Percentiles rank a stretch among this genome's conserved stretches.
phyloP scores from a whole-genome alignment of 75 land plant species.

The Cryptomeria japonica region DNA sequence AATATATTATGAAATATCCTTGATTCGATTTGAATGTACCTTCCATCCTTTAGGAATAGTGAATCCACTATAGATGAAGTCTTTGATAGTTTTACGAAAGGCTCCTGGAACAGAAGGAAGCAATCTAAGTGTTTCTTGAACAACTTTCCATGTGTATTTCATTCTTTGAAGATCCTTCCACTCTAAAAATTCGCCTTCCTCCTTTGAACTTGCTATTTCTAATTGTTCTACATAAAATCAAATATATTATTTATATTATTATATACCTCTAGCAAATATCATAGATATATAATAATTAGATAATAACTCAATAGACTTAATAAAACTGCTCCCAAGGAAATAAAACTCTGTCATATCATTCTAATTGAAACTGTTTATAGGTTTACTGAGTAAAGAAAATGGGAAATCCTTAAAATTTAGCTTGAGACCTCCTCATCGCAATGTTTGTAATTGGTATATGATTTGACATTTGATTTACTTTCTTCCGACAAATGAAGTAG shows the following conservation, averaged over 20 bases:
- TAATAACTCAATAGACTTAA: too few species aligned
- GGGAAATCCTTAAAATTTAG: too few species aligned
- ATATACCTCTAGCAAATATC: too few species aligned
- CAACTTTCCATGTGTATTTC: conserved; percentile 62
- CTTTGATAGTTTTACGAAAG: conserved; percentile 36
- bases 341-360: too few species aligned
- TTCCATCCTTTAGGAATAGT: conserved; percentile 66
- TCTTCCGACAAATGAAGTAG: too few species aligned
- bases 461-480: too few species aligned
- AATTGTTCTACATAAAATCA: conserved; percentile 34
- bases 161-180: conserved; percentile 47
- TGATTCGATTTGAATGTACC: conserved; percentile 12
- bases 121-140: conserved; percentile 43
- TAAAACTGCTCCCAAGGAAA: too few species aligned
- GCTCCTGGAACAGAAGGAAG: conserved; percentile 35
- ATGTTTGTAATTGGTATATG: too few species aligned
- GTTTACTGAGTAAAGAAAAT: too few species aligned
- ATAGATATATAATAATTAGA: too few species aligned
- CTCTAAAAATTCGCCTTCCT: conserved; percentile 19
- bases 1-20: background rate
- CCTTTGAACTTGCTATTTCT: conserved; percentile 31
- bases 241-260: background rate
- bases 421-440: too few species aligned
- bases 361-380: too few species aligned
- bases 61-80: conserved; percentile 47